phyloP scores from a whole-genome alignment of 805 yeast genomes.

The Ogataea neopini region DNA sequence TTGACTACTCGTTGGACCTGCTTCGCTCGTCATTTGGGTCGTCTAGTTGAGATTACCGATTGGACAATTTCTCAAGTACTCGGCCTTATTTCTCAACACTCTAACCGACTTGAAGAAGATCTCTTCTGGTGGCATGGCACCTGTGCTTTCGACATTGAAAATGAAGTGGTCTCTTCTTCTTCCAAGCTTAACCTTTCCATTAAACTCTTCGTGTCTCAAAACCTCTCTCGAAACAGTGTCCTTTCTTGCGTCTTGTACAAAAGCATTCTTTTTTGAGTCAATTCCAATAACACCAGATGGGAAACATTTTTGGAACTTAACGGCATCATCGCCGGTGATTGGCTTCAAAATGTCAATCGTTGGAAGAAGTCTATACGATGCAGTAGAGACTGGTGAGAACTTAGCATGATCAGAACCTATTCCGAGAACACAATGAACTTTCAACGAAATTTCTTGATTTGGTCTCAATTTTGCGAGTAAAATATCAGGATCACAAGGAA shows the following conservation, averaged over 20 bases:
- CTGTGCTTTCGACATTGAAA: conserved; percentile 91
- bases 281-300: conserved; percentile 90
- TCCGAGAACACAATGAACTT: conserved; percentile 90
- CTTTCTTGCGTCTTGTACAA: conserved; percentile 83
- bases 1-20: too few relatives aligned
- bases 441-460: conserved; percentile 90
- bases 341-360: conserved; percentile 74
- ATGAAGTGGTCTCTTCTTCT: conserved; percentile 91
- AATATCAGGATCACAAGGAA: conserved; percentile 84
- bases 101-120: conserved; percentile 89
- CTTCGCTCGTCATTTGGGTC: too few relatives aligned
- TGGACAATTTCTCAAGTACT: conserved; percentile 75
- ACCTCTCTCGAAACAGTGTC: conserved; percentile 98
- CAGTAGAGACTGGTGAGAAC: conserved; percentile 96
- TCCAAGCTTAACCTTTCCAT: conserved; percentile 87
- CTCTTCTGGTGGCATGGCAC: conserved; percentile 97
- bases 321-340: conserved; percentile 74
- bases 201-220: conserved; percentile 87
- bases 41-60: conserved; percentile 49
- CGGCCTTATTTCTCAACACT: conserved; percentile 82
- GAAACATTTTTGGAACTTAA: conserved; percentile 83
- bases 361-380: conserved; percentile 92
- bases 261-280: conserved; percentile 65
- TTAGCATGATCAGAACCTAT: conserved; percentile 95
- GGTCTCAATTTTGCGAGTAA: conserved; percentile 91